A percentile compares a stretch with the other conserved stretches of the same genome.
phyloP scores from a whole-genome alignment of 805 yeast genomes.

The Teunomyces aglyptinius region DNA sequence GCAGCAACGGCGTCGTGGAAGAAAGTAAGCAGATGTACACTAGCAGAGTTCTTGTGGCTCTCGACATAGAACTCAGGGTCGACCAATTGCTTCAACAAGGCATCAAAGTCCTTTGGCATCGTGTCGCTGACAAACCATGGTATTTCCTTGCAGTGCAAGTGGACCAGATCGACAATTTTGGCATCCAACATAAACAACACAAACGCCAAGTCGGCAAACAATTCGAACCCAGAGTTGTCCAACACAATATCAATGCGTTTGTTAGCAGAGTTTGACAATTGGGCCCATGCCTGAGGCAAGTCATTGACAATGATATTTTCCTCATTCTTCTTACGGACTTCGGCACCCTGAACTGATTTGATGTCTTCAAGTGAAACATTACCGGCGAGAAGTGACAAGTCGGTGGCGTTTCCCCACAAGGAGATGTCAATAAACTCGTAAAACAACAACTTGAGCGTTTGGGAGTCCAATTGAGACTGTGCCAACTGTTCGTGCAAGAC shows the following conservation, averaged over 20 bases:
- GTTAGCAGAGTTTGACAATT: slow-evolving; percentile 31
- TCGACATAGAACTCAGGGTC: slow-evolving; percentile 52
- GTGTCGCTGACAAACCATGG: slow-evolving; percentile 99
- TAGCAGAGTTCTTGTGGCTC: slow-evolving; percentile 17
- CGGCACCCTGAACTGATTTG: slow-evolving; percentile 86
- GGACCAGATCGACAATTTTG: slow-evolving; percentile 59
- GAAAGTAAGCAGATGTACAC: slow-evolving; percentile 19
- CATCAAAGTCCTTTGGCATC: slow-evolving; percentile 72
- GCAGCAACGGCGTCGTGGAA: slow-evolving; percentile 20
- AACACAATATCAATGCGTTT: slow-evolving; percentile 76
- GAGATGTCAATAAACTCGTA: slow-evolving; percentile 84
- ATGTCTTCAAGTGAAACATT: slow-evolving; percentile 83
- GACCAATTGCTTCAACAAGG: slow-evolving; percentile 54
- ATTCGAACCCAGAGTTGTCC: slow-evolving; percentile 94
- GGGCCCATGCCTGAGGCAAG: slow-evolving; percentile 63
- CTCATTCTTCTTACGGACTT: slow-evolving; percentile 78
- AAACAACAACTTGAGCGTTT: slow-evolving; percentile 55
- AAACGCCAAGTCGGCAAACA: slow-evolving; percentile 78
- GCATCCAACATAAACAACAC: slow-evolving; percentile 60
- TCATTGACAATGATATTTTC: slow-evolving; percentile 78
- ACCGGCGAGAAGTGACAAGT: slow-evolving; percentile 82
- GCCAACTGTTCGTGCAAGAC: slow-evolving; percentile 34
- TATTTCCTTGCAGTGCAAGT: slow-evolving; percentile 81
- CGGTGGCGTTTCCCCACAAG: slow-evolving; percentile 98
- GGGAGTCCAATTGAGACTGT: background rate